These are phyloP conservation scores for Amanita phalloides DNA, from an alignment of 768 basidiomycete genomes.

Conservation along the genomic window DNA sequence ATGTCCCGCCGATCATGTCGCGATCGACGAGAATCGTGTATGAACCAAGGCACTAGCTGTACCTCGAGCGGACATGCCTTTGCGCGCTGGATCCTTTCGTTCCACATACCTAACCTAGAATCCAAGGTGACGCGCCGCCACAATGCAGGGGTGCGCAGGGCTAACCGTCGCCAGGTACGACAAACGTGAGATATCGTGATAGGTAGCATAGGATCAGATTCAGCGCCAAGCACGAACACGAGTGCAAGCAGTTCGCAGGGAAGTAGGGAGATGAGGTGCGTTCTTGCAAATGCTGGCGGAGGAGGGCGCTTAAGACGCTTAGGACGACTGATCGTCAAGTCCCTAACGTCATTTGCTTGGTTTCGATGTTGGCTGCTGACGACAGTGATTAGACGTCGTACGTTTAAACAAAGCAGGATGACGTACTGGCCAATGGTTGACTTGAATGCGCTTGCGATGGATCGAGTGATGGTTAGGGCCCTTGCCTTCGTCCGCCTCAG, in stretches of 20 bases:
- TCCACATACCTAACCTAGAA: conserved; percentile 46
- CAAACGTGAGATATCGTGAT: conserved; percentile 62
- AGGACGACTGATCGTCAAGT: conserved; percentile 21
- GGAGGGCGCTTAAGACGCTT: conserved; percentile 23
- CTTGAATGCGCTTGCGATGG: conserved; percentile 37
- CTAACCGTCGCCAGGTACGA: conserved; percentile 49
- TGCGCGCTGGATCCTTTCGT: conserved; percentile 48
- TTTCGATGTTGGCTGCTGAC: neutral
- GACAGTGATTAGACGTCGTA: neutral
- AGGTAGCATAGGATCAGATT: conserved; percentile 47
- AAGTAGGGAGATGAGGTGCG: conserved; percentile 45
- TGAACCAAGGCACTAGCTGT: conserved; percentile 28
- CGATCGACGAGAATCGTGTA: conserved; percentile 14
- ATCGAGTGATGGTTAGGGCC: conserved; percentile 36
- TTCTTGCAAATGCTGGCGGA: conserved; percentile 10
- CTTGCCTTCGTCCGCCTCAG: conserved; percentile 37
- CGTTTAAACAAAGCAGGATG: neutral
- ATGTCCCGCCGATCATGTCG: conserved; percentile 26
- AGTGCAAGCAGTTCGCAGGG: conserved; percentile 55
- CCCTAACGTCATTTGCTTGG: neutral
- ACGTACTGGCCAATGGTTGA: conserved; percentile 14
- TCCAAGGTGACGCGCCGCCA: conserved; percentile 53
- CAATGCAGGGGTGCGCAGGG: conserved; percentile 47
- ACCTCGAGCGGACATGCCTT: conserved; percentile 53
- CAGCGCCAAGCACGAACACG: conserved; percentile 51